A percentile compares a stretch with the other conserved stretches of the same genome.
phyloP scores from a whole-genome alignment of 371 early-diverging fungal species.

The Lichtheimia corymbifera region DNA sequence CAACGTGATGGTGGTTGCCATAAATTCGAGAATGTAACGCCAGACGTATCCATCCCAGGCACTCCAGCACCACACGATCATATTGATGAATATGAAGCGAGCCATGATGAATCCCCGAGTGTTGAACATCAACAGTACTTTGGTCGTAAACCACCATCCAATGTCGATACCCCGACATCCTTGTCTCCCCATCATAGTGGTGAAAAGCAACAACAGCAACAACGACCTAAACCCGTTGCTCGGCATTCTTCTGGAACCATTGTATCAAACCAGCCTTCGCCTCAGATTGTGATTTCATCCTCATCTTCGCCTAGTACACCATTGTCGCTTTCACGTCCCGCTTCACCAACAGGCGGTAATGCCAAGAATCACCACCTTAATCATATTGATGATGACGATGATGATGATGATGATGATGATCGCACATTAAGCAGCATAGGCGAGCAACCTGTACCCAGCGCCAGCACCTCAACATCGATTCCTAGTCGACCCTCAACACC shows the following conservation, averaged over 20 bases:
- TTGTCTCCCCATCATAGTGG: conserved; percentile 21
- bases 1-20: conserved; percentile 17
- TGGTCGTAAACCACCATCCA: conserved; percentile 7
- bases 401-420: conserved; percentile 6
- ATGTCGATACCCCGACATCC: conserved; percentile 18
- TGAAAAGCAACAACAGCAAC: conserved; percentile 8
- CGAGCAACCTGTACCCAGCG: conserved; percentile 1
- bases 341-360: neutral
- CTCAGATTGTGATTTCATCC: conserved; percentile 16
- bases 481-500: conserved; percentile 37
- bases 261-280: neutral
- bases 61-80: conserved; percentile 16
- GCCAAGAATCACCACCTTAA: neutral
- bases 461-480: conserved; percentile 7
- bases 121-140: conserved; percentile 4
- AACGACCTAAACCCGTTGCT: neutral
- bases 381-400: conserved; percentile 4
- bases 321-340: conserved; percentile 17
- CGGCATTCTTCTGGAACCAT: neutral
- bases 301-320: conserved; percentile 16
- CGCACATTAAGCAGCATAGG: neutral
- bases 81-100: conserved; percentile 11
- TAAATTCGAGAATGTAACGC: conserved; percentile 43
- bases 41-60: conserved; percentile 36
- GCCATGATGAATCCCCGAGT: conserved; percentile 6